These are phyloP conservation scores for Epichloe uncinata DNA, from an alignment of 2,329 filamentous ascomycete genomes.

Conservation along the genomic window DNA sequence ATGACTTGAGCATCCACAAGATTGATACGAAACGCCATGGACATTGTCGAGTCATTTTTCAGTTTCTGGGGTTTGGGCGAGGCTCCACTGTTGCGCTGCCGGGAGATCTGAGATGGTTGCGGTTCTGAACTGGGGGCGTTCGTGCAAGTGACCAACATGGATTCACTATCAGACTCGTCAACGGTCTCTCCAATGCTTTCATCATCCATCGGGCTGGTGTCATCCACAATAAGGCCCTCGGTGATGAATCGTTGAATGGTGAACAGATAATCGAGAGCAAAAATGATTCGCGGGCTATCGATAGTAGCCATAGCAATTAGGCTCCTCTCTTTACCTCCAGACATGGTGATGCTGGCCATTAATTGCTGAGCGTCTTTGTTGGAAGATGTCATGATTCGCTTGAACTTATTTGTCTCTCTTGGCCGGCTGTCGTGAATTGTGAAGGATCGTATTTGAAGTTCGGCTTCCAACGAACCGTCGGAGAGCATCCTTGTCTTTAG, in stretches of 20 bases:
- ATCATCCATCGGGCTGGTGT: constrained; percentile 36
- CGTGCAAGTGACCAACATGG: constrained; percentile 34
- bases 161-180: constrained; percentile 47
- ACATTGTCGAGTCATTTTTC: constrained; percentile 40
- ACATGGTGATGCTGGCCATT: constrained; percentile 93
- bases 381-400: constrained; percentile 94
- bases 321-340: constrained; percentile 66
- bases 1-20: constrained; percentile 95
- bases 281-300: constrained; percentile 87
- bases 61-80: neutral
- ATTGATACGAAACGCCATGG: constrained; percentile 78
- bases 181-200: constrained; percentile 42
- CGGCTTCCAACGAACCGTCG: constrained; percentile 81
- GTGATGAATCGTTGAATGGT: constrained; percentile 75
- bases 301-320: constrained; percentile 86
- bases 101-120: constrained; percentile 16
- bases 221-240: constrained; percentile 51
- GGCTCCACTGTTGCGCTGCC: constrained; percentile 9
- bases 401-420: constrained; percentile 84
- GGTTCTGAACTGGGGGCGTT: constrained; percentile 20
- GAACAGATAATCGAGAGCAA: constrained; percentile 91
- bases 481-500: constrained; percentile 88
- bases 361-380: constrained; percentile 95
- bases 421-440: constrained; percentile 88
- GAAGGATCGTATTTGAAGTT: constrained; percentile 86